Evolutionary conservation across 805 yeast species (phyloP).

Genomic region (Kodamaea laetipori): DNA sequence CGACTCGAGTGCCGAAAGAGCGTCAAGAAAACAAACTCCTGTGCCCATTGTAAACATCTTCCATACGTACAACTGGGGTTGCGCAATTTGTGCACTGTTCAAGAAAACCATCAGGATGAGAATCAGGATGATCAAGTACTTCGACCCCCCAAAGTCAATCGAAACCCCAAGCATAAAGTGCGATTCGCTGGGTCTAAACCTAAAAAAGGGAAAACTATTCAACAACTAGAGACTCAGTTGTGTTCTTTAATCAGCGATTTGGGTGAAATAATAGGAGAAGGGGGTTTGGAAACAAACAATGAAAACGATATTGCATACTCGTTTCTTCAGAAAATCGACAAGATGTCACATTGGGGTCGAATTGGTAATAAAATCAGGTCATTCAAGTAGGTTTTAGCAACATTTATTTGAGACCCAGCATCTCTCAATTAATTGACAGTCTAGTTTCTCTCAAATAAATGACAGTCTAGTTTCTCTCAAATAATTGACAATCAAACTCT

Average conservation of each 20-base stretch:
- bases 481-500: background rate
- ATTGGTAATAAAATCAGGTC: slow-evolving; percentile 7
- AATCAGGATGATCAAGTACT: background rate
- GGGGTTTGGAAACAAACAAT: background rate
- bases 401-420: too few relatives aligned
- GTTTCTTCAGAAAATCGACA: background rate
- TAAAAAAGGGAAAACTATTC: background rate
- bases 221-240: background rate
- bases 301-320: background rate
- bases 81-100: background rate
- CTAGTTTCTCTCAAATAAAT: background rate
- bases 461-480: background rate
- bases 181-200: background rate
- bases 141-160: background rate
- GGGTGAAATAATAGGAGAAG: background rate
- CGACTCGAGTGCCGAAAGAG: slow-evolving; percentile 6
- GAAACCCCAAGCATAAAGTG: background rate
- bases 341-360: background rate
- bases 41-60: slow-evolving; percentile 11
- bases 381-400: background rate
- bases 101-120: background rate
- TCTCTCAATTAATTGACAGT: background rate
- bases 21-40: slow-evolving; percentile 4
- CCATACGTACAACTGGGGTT: slow-evolving; percentile 15
- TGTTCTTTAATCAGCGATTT: background rate